Conservation (phyloP, 441 rosid genomes). For the Populus hybrid region DNA sequence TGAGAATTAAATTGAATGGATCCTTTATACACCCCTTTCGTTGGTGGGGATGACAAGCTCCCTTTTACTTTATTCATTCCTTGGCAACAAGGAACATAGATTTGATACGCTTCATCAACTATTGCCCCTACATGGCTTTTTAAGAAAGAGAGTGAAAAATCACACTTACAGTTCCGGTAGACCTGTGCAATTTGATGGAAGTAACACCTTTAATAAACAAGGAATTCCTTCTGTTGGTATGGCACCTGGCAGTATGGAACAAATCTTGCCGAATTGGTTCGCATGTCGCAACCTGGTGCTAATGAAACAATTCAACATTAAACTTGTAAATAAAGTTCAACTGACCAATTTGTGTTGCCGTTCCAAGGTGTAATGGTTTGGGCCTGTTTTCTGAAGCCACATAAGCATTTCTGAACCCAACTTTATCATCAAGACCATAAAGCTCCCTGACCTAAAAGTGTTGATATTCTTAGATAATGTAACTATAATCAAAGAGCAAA, state of each 20-base stretch:
- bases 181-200: conserved; percentile 84
- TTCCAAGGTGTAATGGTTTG: conserved; percentile 79
- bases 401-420: conserved; percentile 73
- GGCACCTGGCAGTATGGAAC: conserved; percentile 52
- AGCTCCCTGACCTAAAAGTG: conserved; percentile 77
- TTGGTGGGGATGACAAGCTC: not conserved
- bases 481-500: not conserved
- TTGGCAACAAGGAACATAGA: not conserved
- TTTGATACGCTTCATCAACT: not conserved
- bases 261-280: not conserved
- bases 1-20: not conserved
- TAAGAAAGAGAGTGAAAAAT: not conserved
- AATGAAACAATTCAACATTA: conserved; percentile 19
- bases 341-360: conserved; percentile 96
- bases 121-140: not conserved
- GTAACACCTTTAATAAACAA: conserved; percentile 87
- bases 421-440: conserved; percentile 78
- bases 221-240: conserved; percentile 98
- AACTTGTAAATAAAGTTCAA: conserved; percentile 19
- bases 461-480: conserved; percentile 7
- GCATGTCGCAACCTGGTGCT: not conserved
- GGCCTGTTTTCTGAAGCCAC: conserved; percentile 83
- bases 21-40: not conserved
- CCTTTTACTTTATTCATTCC: not conserved
- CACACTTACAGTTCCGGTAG: conserved; percentile 73